Conservation (phyloP, 768 basidiomycete species). For the Cyathus striatus region DNA sequence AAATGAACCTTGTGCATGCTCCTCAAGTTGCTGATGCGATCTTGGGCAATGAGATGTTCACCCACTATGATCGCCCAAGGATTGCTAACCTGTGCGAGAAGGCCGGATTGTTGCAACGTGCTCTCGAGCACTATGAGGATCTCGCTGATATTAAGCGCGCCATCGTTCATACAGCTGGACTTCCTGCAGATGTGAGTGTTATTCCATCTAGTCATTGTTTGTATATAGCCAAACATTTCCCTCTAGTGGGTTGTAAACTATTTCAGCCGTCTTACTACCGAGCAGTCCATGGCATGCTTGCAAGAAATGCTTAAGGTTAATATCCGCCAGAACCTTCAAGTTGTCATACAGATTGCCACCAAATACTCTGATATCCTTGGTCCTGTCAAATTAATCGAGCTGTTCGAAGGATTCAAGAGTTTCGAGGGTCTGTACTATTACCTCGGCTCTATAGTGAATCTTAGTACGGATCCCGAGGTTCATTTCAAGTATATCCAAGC, state of each 20-base stretch:
- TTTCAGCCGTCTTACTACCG: conserved; percentile 94
- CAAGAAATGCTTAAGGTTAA: conserved; percentile 97
- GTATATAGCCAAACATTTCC: conserved; percentile 4
- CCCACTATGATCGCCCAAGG: conserved; percentile 91
- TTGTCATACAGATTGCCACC: conserved; percentile 95
- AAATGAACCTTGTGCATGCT: conserved; percentile 97
- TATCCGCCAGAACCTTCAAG: conserved; percentile 95
- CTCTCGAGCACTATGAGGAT: conserved; percentile 97
- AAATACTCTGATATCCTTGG: conserved; percentile 99
- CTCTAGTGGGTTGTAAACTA: conserved; percentile 91
- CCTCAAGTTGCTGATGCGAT: conserved; percentile 99
- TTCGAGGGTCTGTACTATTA: conserved; percentile 99
- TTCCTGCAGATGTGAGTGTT: conserved; percentile 71
- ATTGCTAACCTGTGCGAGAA: conserved; percentile 99
- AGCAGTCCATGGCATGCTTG: conserved; percentile 93
- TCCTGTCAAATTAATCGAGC: conserved; percentile 94
- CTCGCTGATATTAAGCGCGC: conserved; percentile 98
- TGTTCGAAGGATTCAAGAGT: conserved; percentile 97
- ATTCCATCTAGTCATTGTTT: background rate
- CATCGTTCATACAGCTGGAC: conserved; percentile 84
- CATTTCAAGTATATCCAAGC: conserved; percentile 99
- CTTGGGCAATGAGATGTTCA: conserved; percentile 97
- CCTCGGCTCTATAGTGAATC: conserved; percentile 95
- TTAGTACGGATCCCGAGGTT: conserved; percentile 93
- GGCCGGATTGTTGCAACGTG: conserved; percentile 91